Base-by-base conservation (phyloP, 768 basidiomycete species). In the Kwoniella dendrophila region DNA sequence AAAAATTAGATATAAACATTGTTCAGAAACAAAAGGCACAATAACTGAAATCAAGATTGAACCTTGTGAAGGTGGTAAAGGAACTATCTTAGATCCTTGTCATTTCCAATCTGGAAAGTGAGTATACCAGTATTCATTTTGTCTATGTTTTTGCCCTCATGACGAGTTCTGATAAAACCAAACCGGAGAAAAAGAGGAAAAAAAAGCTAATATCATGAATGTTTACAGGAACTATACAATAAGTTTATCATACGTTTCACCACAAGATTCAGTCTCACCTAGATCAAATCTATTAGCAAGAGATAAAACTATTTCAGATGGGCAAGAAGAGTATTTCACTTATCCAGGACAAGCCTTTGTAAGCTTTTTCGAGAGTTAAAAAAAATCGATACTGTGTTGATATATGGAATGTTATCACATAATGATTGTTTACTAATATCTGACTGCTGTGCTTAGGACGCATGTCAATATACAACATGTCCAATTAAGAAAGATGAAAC, bases 311-410 rank as follows among this genome's bases (percentile, higher is more conserved):
- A 32, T 32, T 24, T 55, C 58, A 0, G 52, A 51, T 33, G 67
- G 68, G 12, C 27, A 12, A 12, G 44, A 56, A 11, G 27, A 48
- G 5, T n/a, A n/a, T n/a, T 63, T 51, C 52, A 41, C 67, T 18
- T 69, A 73, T 47, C 66, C 71, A 1, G 71, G 71, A 10, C 71
- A 73, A 44, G 51, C 60, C 4, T 69, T 69, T 50, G 66, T 68
- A 47, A 41, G 66, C 8, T 16, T 26, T 11, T 22, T 34, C 41
- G 14, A 26, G n/a, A 18, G 6, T 18, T 48, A 10, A 18, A 26
- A 11, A 26, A 12, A 14, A 26, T 27, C 45, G 29, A 41, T 45
- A n/a, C 8, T 8, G 10, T 16, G 22, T 52, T 26, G 10, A 41
- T 33, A 12, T 52, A 30, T 22, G 24, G 38, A n/a, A n/a, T 29